A percentile compares a stretch with the other conserved stretches of the same genome.
These are phyloP conservation scores for Typha latifolia DNA, from an alignment of 176 grass and related monocot species.

Conservation along the genomic window DNA sequence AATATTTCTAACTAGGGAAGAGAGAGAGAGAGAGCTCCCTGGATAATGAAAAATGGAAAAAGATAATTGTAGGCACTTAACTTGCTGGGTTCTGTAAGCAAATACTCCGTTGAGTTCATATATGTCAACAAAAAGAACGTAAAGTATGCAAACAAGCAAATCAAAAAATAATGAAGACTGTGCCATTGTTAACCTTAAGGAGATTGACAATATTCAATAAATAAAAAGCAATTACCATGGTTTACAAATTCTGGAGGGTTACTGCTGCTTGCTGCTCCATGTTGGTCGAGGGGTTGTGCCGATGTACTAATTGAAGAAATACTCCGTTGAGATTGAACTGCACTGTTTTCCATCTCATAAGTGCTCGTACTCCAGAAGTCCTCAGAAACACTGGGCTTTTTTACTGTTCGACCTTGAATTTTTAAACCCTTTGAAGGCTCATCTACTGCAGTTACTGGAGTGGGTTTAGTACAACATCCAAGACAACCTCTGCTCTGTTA, in stretches of 20 bases:
- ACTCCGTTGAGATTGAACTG: slow-evolving; percentile 72
- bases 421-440: slow-evolving; percentile 82
- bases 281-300: slow-evolving; percentile 37
- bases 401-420: slow-evolving; percentile 58
- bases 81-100: too few relatives aligned
- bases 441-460: slow-evolving; percentile 69
- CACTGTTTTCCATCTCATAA: slow-evolving; percentile 69
- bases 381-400: slow-evolving; percentile 45
- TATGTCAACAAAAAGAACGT: neutral
- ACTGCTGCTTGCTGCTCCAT: slow-evolving; percentile 50
- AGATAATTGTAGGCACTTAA: too few relatives aligned
- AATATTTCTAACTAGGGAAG: too few relatives aligned
- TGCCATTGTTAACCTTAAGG: neutral
- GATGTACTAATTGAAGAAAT: slow-evolving; percentile 80
- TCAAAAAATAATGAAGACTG: neutral
- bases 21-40: too few relatives aligned
- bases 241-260: slow-evolving; percentile 61
- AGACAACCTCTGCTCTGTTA: slow-evolving; percentile 99
- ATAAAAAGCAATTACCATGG: slow-evolving; percentile 39
- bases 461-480: slow-evolving; percentile 72
- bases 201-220: neutral
- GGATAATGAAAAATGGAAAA: too few relatives aligned
- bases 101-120: neutral
- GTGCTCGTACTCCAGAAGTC: slow-evolving; percentile 81
- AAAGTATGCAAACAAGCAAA: slow-evolving; percentile 1